These are phyloP conservation scores for Chytriomyces sp. DNA, from an alignment of 192 early-diverging fungal genomes.

Conservation along the genomic window DNA sequence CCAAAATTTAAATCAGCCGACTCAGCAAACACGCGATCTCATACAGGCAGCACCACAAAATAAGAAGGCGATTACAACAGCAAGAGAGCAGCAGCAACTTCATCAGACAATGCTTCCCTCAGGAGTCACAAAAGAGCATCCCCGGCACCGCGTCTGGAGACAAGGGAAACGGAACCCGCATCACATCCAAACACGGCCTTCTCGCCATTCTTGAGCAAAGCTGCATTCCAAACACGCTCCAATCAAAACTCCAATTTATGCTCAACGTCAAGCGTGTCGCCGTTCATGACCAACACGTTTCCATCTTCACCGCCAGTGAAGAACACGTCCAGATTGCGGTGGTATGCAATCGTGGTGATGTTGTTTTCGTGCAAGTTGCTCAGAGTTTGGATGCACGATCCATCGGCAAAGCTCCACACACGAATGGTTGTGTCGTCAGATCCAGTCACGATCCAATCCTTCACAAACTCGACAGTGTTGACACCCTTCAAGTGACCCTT, in stretches of 20 bases:
- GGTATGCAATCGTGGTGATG: background rate
- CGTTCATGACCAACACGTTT: background rate
- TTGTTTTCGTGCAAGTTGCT: slow-evolving; percentile 79
- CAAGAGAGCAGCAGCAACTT: no score
- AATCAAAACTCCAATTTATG: background rate
- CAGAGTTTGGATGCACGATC: slow-evolving; percentile 91
- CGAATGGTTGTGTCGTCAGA: slow-evolving; percentile 96
- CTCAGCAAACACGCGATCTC: no score
- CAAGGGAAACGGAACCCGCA: background rate
- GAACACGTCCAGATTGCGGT: background rate
- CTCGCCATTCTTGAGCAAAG: background rate
- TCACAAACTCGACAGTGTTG: slow-evolving; percentile 94
- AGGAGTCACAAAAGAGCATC: no score
- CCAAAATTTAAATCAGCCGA: no score
- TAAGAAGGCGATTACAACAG: slow-evolving; percentile 80
- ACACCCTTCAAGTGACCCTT: slow-evolving; percentile 95
- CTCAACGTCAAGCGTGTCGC: background rate
- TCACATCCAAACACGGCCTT: background rate
- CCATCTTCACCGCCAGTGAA: background rate
- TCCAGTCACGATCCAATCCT: slow-evolving; percentile 89
- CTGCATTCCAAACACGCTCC: background rate
- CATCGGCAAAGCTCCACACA: slow-evolving; percentile 94
- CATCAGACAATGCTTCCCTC: no score
- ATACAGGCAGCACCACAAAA: no score
- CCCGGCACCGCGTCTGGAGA: background rate